phyloP scores from a whole-genome alignment of 139 green algal genomes.

The Haematococcus sp. region DNA sequence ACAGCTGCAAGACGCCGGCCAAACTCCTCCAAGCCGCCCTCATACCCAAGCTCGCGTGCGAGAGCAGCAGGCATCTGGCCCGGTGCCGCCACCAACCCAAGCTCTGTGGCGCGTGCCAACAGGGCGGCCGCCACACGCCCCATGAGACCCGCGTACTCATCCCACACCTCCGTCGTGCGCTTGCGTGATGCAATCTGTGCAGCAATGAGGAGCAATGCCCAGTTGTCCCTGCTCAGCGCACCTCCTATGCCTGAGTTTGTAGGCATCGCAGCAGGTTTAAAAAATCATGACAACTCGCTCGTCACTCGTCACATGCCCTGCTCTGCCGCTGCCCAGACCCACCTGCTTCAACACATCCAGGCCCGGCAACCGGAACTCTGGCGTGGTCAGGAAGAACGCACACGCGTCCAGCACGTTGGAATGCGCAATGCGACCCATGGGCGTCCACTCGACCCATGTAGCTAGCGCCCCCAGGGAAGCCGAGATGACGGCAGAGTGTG shows the following conservation, averaged over 20 bases:
- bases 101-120: constrained; percentile 18
- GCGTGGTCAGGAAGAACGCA: constrained; percentile 27
- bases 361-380: constrained; percentile 57
- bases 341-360: constrained; percentile 65
- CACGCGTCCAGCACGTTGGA: constrained; percentile 58
- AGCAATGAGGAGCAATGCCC: too few species aligned
- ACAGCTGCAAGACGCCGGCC: constrained; percentile 59
- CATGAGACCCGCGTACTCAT: constrained; percentile 51
- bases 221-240: too few species aligned
- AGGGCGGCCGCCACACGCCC: constrained; percentile 43
- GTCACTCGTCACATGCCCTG: too few species aligned
- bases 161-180: constrained; percentile 44
- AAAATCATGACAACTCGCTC: too few species aligned
- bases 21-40: constrained; percentile 64
- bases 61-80: constrained; percentile 24
- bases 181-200: constrained; percentile 45
- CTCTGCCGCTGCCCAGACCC: not conserved
- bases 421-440: constrained; percentile 47
- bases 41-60: constrained; percentile 49
- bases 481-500: constrained; percentile 34
- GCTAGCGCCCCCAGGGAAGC: constrained; percentile 13
- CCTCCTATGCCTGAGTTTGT: too few species aligned
- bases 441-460: constrained; percentile 72
- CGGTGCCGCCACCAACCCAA: constrained; percentile 42
- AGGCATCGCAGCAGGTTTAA: too few species aligned